Base-by-base conservation (phyloP, 176 grass and related monocot genomes). In the Urochloa ruziziensis region DNA sequence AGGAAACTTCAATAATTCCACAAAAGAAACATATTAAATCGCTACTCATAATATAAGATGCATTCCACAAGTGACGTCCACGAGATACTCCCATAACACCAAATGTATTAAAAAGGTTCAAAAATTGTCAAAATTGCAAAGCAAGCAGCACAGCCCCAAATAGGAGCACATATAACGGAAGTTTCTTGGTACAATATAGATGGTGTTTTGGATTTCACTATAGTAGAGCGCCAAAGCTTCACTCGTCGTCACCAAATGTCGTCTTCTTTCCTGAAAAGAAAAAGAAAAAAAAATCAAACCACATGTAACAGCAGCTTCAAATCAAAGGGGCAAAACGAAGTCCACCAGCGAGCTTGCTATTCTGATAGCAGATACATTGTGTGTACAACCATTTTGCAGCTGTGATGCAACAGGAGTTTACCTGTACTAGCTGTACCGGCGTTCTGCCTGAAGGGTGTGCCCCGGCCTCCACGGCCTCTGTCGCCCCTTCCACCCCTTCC, bases 221-320 rank as follows among this genome's bases (percentile, higher is more conserved):
- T 72, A 72, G 61, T 5, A 0, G 13, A 12, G 18, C 24, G 25
- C 37, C 10, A n/a, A 39, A 2, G 36, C 15, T 63, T 80, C 56
- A 81, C 19, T 83, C 21, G 8, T 94, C 88, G 10, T 93, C 88
- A 30, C 82, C 74, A 1, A 91, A 94, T 43, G 82, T 91, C 0
- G 70, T 94, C 86, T 91, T 94, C 89, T 82, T 94, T 69, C 92
- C 86, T 94, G 81, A 76, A 87, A 62, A 40, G n/a, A n/a, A 40
- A 8, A 40, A 10, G 6, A 6, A 40, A 40, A 8, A n/a, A n/a
- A 67, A 68, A 4, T 29, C 54, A 0, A 53, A 74, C 17, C 28
- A 73, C 47, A 35, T 44, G 23, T 17, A 28, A 29, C 8, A 25
- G 2, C 42, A 32, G 8, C n/a, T n/a, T n/a, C n/a, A 64, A 27